Evolutionary conservation across 2,329 filamentous ascomycete genomes (phyloP), one percentile per base, ranked within the genome.

Genomic region (Blastomyces silverae): DNA sequence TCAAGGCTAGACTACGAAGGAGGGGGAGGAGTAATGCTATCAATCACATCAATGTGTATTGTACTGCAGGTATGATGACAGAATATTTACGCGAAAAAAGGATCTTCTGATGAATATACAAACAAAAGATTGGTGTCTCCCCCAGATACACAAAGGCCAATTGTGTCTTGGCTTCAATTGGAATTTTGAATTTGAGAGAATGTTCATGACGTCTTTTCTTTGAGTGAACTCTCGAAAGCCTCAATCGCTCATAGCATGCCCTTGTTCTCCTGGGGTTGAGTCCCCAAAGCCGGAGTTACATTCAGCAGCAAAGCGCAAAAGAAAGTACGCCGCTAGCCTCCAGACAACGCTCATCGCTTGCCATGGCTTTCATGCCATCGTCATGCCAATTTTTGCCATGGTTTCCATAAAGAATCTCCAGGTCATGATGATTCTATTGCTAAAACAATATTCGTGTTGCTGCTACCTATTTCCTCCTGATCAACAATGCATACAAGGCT

Each of bases 11-110:
- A 28, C 20, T 56, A 17, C 31, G 37, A 0, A 10, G 31, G 17
- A 11, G 13, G 8, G 22, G 1, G 25, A 22, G 1, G 10, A 52
- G 50, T 28, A 28, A 28, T 28, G 28, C 34, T 31, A 56, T 11
- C 31, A 37, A 34, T 56, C 31, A n/a, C 53, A 37, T 56, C 31
- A 37, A 37, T 20, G 52, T 55, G 52, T 55, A 55, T 55, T 31
- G 20, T 50, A 22, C 10, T 50, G 20, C 46, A 52, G 6, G 5
- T 28, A 22, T 22, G 13, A 28, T 22, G 13, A 52, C 22, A 28
- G 13, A 52, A 15, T 52, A 11, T 52, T 52, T 15, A 39, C 44
- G 5, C 44, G 50, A 7, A 22, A 10, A 34, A 56, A 37, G 15
- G 53, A 34, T 11, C 22, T 4, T 28, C 50, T 52, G 13, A 52